Evolutionary conservation across 2,329 filamentous ascomycete genomes (phyloP).

Genomic region (Arachnopeziza araneosa): DNA sequence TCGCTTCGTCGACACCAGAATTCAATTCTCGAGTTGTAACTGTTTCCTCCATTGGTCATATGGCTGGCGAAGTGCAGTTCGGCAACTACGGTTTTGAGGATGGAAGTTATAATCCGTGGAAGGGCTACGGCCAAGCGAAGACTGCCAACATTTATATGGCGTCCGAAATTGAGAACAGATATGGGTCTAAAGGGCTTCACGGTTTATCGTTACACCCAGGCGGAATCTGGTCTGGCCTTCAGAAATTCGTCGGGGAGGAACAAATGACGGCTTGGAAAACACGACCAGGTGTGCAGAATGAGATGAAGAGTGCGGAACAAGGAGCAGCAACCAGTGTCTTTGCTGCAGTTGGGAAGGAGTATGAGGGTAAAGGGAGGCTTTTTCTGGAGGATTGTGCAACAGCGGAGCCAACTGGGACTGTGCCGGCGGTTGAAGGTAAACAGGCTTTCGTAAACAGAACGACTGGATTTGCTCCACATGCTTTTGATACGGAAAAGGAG

Average conservation of each 20-base stretch:
- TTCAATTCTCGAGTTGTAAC: constrained; percentile 44
- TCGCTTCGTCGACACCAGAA: constrained; percentile 34
- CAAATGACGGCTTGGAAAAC: constrained; percentile 3
- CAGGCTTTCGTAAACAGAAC: not conserved
- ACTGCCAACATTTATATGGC: constrained; percentile 42
- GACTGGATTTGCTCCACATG: constrained; percentile 20
- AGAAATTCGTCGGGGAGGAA: constrained; percentile 22
- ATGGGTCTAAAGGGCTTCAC: constrained; percentile 36
- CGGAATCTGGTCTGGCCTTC: constrained; percentile 29
- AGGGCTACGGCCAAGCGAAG: constrained; percentile 40
- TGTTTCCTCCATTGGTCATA: constrained; percentile 41
- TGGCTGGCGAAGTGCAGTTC: constrained; percentile 37
- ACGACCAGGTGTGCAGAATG: constrained; percentile 1
- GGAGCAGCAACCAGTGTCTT: constrained; percentile 39
- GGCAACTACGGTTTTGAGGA: constrained; percentile 14
- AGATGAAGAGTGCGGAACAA: constrained; percentile 26
- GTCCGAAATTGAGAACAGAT: constrained; percentile 42
- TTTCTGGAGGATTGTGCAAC: constrained; percentile 38
- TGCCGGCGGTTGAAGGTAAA: constrained; percentile 5
- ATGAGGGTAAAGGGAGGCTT: constrained; percentile 40
- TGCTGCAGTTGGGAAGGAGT: constrained; percentile 29
- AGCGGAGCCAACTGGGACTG: constrained; percentile 7
- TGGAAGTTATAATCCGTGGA: constrained; percentile 34
- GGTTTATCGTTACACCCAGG: constrained; percentile 41
- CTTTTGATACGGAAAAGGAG: constrained; percentile 37